A percentile compares a stretch with the other conserved stretches of the same genome.
Conservation (phyloP, 2,329 filamentous ascomycete species). For the Fusarium fracticaudum region DNA sequence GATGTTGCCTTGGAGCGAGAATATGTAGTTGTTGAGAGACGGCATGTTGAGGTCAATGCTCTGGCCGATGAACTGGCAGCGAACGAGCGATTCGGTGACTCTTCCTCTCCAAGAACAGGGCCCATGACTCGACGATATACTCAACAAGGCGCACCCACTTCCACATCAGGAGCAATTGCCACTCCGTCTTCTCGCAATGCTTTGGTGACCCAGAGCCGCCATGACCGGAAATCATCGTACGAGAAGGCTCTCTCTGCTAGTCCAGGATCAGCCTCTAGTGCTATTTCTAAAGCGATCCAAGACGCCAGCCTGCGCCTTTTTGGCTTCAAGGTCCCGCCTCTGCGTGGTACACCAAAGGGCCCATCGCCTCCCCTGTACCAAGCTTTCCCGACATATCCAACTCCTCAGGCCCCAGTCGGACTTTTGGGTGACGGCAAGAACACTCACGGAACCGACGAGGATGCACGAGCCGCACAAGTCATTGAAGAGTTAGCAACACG, state of each 20-base stretch:
- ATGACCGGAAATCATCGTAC: conserved; percentile 82
- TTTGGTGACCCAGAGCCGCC: conserved; percentile 77
- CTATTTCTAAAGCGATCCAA: conserved; percentile 93
- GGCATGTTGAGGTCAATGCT: conserved; percentile 94
- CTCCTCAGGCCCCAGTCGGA: conserved; percentile 67
- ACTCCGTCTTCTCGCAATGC: conserved; percentile 75
- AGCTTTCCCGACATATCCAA: conserved; percentile 86
- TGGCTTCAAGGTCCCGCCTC: conserved; percentile 75
- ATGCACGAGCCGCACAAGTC: conserved; percentile 77
- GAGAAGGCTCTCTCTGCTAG: conserved; percentile 78
- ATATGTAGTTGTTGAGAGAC: conserved; percentile 95
- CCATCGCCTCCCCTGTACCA: conserved; percentile 81
- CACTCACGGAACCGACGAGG: conserved; percentile 74
- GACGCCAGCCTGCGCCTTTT: conserved; percentile 84
- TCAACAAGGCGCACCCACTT: conserved; percentile 76
- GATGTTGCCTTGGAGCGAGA: conserved; percentile 92
- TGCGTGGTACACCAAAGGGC: conserved; percentile 67
- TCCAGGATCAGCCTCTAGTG: conserved; percentile 80
- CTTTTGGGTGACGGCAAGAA: conserved; percentile 73
- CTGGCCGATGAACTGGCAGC: conserved; percentile 94
- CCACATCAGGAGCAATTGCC: conserved; percentile 74
- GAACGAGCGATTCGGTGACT: conserved; percentile 72
- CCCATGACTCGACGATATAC: conserved; percentile 80
- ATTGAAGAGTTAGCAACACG: conserved; percentile 93
- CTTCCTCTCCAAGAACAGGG: conserved; percentile 63